phyloP scores from a whole-genome alignment of 2,329 filamentous ascomycete species.

The Rosellinia necatrix region DNA sequence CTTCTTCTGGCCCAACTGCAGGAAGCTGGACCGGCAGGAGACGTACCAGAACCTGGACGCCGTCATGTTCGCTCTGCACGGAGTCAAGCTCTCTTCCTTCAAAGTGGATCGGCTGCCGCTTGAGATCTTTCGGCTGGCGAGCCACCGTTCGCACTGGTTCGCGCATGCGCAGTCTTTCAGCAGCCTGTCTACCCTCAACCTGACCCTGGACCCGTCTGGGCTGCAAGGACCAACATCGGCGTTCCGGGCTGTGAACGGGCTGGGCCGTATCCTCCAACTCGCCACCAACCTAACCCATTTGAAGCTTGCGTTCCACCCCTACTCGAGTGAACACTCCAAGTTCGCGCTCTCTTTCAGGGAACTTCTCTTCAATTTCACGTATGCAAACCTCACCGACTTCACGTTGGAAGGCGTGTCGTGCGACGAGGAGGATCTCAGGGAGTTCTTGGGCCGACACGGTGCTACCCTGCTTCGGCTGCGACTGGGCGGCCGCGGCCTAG shows the following conservation, averaged over 20 bases:
- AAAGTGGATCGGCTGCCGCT: conserved; percentile 50
- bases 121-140: conserved; percentile 46
- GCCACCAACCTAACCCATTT: conserved; percentile 45
- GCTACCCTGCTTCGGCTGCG: conserved; percentile 47
- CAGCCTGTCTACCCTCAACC: conserved; percentile 46
- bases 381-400: conserved; percentile 46
- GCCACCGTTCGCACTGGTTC: conserved; percentile 49
- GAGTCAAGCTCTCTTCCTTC: conserved; percentile 44
- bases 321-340: conserved; percentile 46
- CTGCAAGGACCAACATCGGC: conserved; percentile 44
- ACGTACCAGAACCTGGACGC: conserved; percentile 48
- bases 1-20: conserved; percentile 46
- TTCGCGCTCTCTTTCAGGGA: conserved; percentile 48
- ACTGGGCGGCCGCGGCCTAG: conserved; percentile 51
- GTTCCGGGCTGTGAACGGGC: conserved; percentile 48
- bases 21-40: conserved; percentile 45
- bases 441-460: conserved; percentile 49
- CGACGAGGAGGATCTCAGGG: conserved; percentile 49
- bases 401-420: conserved; percentile 50
- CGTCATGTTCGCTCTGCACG: conserved; percentile 46
- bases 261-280: conserved; percentile 49
- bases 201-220: conserved; percentile 48
- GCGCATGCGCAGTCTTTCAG: conserved; percentile 47
- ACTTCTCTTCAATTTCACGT: conserved; percentile 46
- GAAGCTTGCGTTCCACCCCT: conserved; percentile 48